Evolutionary conservation across 768 basidiomycete species (phyloP).

Genomic region (Kwoniella bestiolae): DNA sequence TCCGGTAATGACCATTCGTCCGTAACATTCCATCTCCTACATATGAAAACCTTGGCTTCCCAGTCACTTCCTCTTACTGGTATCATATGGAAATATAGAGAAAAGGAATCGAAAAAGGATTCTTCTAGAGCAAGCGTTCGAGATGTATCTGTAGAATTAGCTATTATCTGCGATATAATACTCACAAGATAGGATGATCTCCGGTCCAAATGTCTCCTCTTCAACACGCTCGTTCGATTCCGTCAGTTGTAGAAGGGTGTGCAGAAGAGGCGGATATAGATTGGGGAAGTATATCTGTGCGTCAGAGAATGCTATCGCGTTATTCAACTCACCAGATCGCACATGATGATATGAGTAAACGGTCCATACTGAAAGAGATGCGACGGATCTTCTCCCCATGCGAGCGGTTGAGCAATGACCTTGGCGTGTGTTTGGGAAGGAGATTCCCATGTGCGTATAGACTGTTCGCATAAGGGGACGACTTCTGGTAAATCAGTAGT

Average conservation of each 20-base stretch:
- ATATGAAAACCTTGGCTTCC: slow-evolving; percentile 47
- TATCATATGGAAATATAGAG: slow-evolving; percentile 39
- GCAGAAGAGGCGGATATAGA: slow-evolving; percentile 74
- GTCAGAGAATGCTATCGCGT: slow-evolving; percentile 17
- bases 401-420: slow-evolving; percentile 65
- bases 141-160: slow-evolving; percentile 42
- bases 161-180: neutral
- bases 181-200: slow-evolving; percentile 68
- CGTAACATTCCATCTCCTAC: slow-evolving; percentile 40
- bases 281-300: slow-evolving; percentile 83
- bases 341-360: slow-evolving; percentile 72
- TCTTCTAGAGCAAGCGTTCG: slow-evolving; percentile 49
- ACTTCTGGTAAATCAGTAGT: slow-evolving; percentile 80
- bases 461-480: slow-evolving; percentile 62
- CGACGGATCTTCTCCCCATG: slow-evolving; percentile 71
- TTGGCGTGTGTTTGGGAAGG: slow-evolving; percentile 19
- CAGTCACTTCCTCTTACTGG: slow-evolving; percentile 42
- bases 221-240: slow-evolving; percentile 56
- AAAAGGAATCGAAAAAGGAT: slow-evolving; percentile 50
- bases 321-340: slow-evolving; percentile 71
- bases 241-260: slow-evolving; percentile 74
- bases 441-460: slow-evolving; percentile 43
- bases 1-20: slow-evolving; percentile 41
- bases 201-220: slow-evolving; percentile 40
- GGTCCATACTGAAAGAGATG: slow-evolving; percentile 16